These are phyloP conservation scores for Boletellus dicymbophilus DNA, from an alignment of 1,284 basidiomycete species.

Conservation along the genomic window DNA sequence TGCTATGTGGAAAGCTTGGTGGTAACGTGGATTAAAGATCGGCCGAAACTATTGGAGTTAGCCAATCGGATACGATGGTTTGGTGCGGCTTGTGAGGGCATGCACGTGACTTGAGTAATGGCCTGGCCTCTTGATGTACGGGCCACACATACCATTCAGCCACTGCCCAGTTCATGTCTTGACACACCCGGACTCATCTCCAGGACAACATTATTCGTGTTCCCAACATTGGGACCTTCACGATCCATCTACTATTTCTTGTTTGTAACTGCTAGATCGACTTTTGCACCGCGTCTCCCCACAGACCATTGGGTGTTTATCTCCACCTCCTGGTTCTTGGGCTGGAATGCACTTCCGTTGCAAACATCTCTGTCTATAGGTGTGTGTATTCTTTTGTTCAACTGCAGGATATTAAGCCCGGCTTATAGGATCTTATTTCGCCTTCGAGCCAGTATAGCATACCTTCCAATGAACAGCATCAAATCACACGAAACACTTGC, in stretches of 20 bases:
- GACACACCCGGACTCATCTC: slow-evolving; percentile 15
- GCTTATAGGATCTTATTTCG: slow-evolving; percentile 12
- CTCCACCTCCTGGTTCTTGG: slow-evolving; percentile 6
- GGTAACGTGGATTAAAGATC: too few species aligned
- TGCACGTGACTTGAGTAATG: slow-evolving; percentile 26
- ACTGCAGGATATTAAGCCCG: slow-evolving; percentile 3
- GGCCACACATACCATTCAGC: slow-evolving; percentile 12
- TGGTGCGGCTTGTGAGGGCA: slow-evolving; percentile 9
- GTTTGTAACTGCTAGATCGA: slow-evolving; percentile 24
- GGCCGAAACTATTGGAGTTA: too few species aligned
- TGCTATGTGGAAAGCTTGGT: too few species aligned
- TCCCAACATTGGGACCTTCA: slow-evolving; percentile 8
- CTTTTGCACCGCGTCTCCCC: slow-evolving; percentile 4
- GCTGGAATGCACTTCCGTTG: slow-evolving; percentile 24
- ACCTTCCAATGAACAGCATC: slow-evolving; percentile 24
- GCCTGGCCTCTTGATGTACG: slow-evolving; percentile 3
- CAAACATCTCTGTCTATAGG: slow-evolving; percentile 22
- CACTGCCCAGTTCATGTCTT: slow-evolving; percentile 28
- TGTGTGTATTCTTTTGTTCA: slow-evolving; percentile 6
- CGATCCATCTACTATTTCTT: slow-evolving; percentile 22
- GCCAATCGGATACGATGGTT: too few species aligned
- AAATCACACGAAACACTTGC: slow-evolving; percentile 17
- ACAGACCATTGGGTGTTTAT: slow-evolving; percentile 16
- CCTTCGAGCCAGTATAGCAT: slow-evolving; percentile 10
- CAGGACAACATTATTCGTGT: slow-evolving; percentile 12